Base-by-base conservation (phyloP, 176 grass and related monocot species). In the Ensete ventricosum region DNA sequence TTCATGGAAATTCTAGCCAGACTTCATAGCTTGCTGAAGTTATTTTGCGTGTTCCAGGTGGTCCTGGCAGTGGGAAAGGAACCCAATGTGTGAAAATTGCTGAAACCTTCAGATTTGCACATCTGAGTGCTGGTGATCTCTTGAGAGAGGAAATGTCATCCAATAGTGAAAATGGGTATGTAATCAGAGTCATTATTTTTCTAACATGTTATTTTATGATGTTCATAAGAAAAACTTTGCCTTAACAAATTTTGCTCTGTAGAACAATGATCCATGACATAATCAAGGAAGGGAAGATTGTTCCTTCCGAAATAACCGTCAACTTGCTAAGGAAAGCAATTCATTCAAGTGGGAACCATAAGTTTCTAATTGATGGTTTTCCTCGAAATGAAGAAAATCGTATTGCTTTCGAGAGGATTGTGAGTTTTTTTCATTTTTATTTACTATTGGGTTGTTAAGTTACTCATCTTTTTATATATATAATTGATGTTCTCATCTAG, bases 311-410 rank as follows among this genome's bases (percentile, higher is more conserved):
- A 80, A 89, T 91, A 85, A 93, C 95, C 8, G 86, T 98, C 20
- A 85, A 85, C 22, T 80, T 98, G 54, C 85, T 98, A 25, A 86
- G 60, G 73, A 91, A 84, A 80, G 88, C 88, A 66, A 93, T 98
- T 27, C 77, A 89, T 66, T 85, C 64, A 58, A 88, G 34, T 19
- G 77, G 80, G 78, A 68, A 82, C 52, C 75, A 82, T 64, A 89
- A 76, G 75, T 81, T 98, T 85, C 88, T 98, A 64, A 98, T 98
- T 74, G 95, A 98, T 68, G 90, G 95, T 20, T 98, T 98, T 68
- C 95, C 95, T 63, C 85, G 95, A 76, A 87, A 82, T 52, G 95
- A 98, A 78, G 90, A 98, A 69, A 98, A 98, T 81, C 89, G 95
- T 77, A 84, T 91, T 11, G 80, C 95, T 84, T 98, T 98, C 26